A percentile compares a stretch with the other conserved stretches of the same genome.
Evolutionary conservation across 1,284 basidiomycete genomes (phyloP).

Genomic region (Cerioporus squamosus): DNA sequence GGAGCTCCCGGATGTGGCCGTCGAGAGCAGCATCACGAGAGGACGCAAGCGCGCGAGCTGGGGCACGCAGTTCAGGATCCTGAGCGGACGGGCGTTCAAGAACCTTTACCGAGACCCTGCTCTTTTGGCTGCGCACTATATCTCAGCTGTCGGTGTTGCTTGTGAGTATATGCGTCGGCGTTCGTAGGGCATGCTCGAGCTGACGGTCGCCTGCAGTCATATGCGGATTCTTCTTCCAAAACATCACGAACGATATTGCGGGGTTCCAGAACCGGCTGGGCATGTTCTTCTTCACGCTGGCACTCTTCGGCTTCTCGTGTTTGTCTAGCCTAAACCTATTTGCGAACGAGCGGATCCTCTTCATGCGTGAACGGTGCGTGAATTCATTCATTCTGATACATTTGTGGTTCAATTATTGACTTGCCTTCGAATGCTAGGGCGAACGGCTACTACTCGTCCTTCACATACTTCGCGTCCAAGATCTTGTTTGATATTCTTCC

Average conservation of each 20-base stretch:
- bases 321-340: slow-evolving; percentile 92
- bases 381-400: background rate
- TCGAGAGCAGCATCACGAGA: slow-evolving; percentile 69
- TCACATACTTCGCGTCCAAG: slow-evolving; percentile 97
- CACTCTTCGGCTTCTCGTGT: slow-evolving; percentile 96
- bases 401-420: background rate
- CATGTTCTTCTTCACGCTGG: slow-evolving; percentile 95
- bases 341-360: slow-evolving; percentile 92
- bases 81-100: slow-evolving; percentile 98
- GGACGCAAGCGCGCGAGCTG: slow-evolving; percentile 87
- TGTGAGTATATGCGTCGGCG: slow-evolving; percentile 52
- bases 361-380: slow-evolving; percentile 91
- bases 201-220: slow-evolving; percentile 53
- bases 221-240: slow-evolving; percentile 82
- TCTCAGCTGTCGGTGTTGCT: slow-evolving; percentile 83
- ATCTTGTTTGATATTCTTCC: slow-evolving; percentile 96
- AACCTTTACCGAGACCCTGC: slow-evolving; percentile 95
- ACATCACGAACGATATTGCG: slow-evolving; percentile 86
- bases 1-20: slow-evolving; percentile 65
- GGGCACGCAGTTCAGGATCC: slow-evolving; percentile 89
- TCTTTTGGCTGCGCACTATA: slow-evolving; percentile 89
- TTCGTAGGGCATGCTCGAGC: background rate
- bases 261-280: slow-evolving; percentile 93
- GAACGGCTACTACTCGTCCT: slow-evolving; percentile 95
- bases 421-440: slow-evolving; percentile 54